Conservation (phyloP, 352 stramenopile species). For the Phytophthora ramorum region DNA sequence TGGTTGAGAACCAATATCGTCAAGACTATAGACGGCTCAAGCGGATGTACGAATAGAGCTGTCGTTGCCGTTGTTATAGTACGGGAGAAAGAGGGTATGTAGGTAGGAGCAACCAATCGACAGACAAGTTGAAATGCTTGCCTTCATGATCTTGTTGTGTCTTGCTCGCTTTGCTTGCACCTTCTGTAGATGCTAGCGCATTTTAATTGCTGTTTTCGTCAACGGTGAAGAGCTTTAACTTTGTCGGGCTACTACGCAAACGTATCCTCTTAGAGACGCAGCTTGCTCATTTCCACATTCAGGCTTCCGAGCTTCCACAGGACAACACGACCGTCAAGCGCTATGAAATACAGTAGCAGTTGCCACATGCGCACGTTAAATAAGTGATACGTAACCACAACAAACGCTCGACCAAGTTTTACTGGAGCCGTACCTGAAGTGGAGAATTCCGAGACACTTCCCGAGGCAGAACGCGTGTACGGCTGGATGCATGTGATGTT, state of each 20-base stretch:
- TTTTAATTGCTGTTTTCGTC: conserved; percentile 12
- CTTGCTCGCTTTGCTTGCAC: neutral
- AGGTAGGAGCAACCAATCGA: conserved; percentile 16
- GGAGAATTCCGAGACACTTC: conserved; percentile 77
- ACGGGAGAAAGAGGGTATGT: conserved; percentile 6
- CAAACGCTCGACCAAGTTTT: neutral
- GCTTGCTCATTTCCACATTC: conserved; percentile 82
- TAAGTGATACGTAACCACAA: neutral
- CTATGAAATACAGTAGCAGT: conserved; percentile 36
- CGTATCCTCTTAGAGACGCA: conserved; percentile 64
- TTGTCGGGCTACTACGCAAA: too few species aligned
- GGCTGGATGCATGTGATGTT: conserved; percentile 87
- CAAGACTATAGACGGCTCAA: conserved; percentile 94
- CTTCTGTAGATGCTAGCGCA: neutral
- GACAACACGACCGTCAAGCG: conserved; percentile 83
- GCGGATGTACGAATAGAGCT: conserved; percentile 87
- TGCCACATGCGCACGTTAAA: neutral
- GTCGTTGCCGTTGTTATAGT: conserved; percentile 31
- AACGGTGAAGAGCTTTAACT: neutral
- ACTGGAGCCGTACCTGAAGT: conserved; percentile 66
- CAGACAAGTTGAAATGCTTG: conserved; percentile 17
- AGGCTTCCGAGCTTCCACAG: conserved; percentile 79
- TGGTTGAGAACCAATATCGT: conserved; percentile 89
- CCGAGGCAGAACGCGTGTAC: conserved; percentile 57
- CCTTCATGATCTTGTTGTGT: conserved; percentile 12